Base-by-base conservation (phyloP, 2,329 filamentous ascomycete species). In the Biscogniauxia sp. region DNA sequence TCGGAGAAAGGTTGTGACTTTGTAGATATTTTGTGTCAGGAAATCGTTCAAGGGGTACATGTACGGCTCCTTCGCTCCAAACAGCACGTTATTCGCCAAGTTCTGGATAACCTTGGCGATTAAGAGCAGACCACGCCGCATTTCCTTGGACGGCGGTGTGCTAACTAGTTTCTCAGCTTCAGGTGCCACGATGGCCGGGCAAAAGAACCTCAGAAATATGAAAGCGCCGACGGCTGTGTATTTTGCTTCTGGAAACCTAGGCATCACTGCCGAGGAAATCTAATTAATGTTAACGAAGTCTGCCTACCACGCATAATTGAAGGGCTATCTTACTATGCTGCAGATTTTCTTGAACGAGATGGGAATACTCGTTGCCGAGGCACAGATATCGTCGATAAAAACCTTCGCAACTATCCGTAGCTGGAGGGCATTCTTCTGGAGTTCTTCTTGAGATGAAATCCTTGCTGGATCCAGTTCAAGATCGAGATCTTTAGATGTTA, bases 41-140 rank as follows among this genome's bases (percentile, higher is more conserved):
- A 90, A 90, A 60, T 88, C 83, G 69, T 90, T 90, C 20, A 90
- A 75, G 1, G 88, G 86, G 63, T 86, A 88, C 88, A 90, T 90
- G 69, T 89, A 90, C 3, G 86, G 85, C 69, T 90, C 88, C 72
- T 90, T 90, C 37, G 86, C 86, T 3, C 88, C 88, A 66, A 90
- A 90, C 1, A 90, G 77, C 26, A 90, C 87, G 60, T 90, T 90
- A 68, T 90, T 90, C 41, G 88, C 88, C 41, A 90, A 77, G 68
- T 89, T 90, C 67, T 90, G 88, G 20, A 90, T 84, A 60, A 90
- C 84, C 70, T 90, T 90, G 55, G 88, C 87, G 65, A 90, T 90
- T 32, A 90, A 79, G 28, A 90, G 78, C 5, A 90, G 78, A 3
- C 88, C 87, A 57, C 88, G 82, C 19, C 88, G 81, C 84, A 90